Percentiles rank a stretch among this genome's conserved stretches.
Evolutionary conservation across 2,329 filamentous ascomycete species (phyloP).

Genomic region (Stachybotrys elegans): DNA sequence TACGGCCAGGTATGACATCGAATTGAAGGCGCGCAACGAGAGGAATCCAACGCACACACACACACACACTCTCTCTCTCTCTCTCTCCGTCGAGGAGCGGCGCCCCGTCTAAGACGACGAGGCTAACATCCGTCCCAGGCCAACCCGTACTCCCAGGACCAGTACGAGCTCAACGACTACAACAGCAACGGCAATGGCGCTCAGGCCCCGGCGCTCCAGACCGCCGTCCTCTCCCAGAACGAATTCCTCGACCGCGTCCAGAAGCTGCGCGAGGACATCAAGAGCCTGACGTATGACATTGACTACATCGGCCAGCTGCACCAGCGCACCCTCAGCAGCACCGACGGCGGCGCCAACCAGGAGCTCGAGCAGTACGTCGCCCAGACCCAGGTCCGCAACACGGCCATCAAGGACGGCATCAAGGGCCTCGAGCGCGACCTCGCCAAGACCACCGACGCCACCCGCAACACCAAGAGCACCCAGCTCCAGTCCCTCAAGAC

Average conservation of each 20-base stretch:
- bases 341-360: conserved; percentile 49
- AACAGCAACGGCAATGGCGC: conserved; percentile 21
- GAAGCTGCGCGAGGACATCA: conserved; percentile 63
- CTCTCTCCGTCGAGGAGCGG: background rate
- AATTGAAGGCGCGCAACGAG: no score
- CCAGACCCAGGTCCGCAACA: conserved; percentile 67
- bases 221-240: conserved; percentile 47
- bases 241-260: conserved; percentile 67
- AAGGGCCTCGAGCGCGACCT: conserved; percentile 69
- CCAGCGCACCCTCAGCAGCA: conserved; percentile 64
- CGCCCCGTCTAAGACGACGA: conserved; percentile 1
- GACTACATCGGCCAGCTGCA: conserved; percentile 64
- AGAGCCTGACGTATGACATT: conserved; percentile 60
- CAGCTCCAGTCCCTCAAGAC: conserved; percentile 66
- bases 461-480: conserved; percentile 61
- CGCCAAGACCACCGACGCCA: conserved; percentile 53
- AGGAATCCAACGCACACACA: no score
- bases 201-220: conserved; percentile 16
- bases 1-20: conserved; percentile 41
- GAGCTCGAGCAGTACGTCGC: conserved; percentile 64
- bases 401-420: conserved; percentile 74
- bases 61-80: conserved; percentile 14
- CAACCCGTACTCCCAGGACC: conserved; percentile 26
- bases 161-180: conserved; percentile 54
- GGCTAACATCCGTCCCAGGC: conserved; percentile 14